Base-by-base conservation (phyloP, 495 filamentous ascomycete species). In the Penicillium coffeae region DNA sequence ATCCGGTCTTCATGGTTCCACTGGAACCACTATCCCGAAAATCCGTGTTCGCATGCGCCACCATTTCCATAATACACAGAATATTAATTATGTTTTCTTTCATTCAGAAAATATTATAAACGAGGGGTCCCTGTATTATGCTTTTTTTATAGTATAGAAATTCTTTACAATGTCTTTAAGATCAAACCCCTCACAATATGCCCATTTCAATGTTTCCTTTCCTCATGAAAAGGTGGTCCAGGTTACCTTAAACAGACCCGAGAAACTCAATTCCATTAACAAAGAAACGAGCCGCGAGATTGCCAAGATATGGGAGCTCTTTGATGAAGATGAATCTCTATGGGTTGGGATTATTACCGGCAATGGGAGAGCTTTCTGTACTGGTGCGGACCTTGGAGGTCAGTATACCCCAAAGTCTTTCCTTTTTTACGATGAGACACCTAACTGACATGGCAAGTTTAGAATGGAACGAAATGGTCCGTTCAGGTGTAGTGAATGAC, bases 331-430 rank as follows among this genome's bases (percentile, higher is more conserved):
- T 60, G 71, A 76, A 12, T 64, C 53, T 16, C 54, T 83, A 37
- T 73, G 74, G 47, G 73, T 78, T 14, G 78, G 66, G 7, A 76
- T 83, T 27, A 68, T 83, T 38, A 83, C 79, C 0, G 79, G 79
- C 20, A 64, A 66, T 4, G 79, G 79, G 6, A 66, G 71, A 34
- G 76, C 78, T 0, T 83, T 83, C 42, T 82, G 77, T 54, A 75
- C 79, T 1, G 79, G 79, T 0, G 78, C 79, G 8, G 79, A 83
- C 57, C 59, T 83, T 16, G 62, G 65, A 50, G 69, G 69, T 70
- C n/a, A 54, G 16, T 18, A 13, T 45, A 19, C 14, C 32, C 2
- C n/a, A 19, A 12, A 3, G 2, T 27, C n/a, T 34, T 21, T 30
- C 9, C 30, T 19, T 35, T 8, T 30, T 35, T 45, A 36, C 42